Evolutionary conservation across 768 basidiomycete genomes (phyloP), one percentile per base, ranked within the genome.

Genomic region (Exidia glandulosa): DNA sequence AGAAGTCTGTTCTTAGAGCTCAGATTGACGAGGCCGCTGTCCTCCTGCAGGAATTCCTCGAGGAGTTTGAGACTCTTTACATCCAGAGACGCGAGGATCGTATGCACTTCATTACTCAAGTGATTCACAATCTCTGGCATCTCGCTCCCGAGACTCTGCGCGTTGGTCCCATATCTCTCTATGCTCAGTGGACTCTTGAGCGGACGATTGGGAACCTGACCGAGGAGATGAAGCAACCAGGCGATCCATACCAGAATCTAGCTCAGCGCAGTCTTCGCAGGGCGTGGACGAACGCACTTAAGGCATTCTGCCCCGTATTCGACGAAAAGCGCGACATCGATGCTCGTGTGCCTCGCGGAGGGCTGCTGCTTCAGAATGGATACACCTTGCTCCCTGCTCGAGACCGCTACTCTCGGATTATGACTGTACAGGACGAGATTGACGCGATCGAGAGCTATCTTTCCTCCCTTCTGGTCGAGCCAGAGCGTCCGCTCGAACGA

Each of bases 1-100:
- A 74, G 37, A 19, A 63, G 0, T 23, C 30, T 0, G 66, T 74
- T 1, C 57, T 34, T 0, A 31, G 47, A 0, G 29, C 48, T 6
- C 59, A 52, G 30, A 23, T 52, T n/a, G 12, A 6, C 30, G 7
- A 52, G 23, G 50, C 50, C 50, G n/a, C n/a, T 7, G 9, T 7
- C 7, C 12, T 23, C 9, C 50, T 52, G 9, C 23, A 7, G 7
- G n/a, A 7, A 12, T 60, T 60, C 25, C 6, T 54, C 16, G 32
- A 31, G 14, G 60, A 58, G 33, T 60, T 12, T 29, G 48, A 58
- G 30, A 7, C 23, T 7, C 14, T 56, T 12, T 60, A 60, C 57
- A 10, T 16, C 3, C 60, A 57, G 29, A 10, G 60, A 3, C 29
- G 29, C 3, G 31, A 29, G 3, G 10, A 59, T 14, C 31, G 34